phyloP scores from a whole-genome alignment of 768 basidiomycete genomes.

The Cyathus striatus region DNA sequence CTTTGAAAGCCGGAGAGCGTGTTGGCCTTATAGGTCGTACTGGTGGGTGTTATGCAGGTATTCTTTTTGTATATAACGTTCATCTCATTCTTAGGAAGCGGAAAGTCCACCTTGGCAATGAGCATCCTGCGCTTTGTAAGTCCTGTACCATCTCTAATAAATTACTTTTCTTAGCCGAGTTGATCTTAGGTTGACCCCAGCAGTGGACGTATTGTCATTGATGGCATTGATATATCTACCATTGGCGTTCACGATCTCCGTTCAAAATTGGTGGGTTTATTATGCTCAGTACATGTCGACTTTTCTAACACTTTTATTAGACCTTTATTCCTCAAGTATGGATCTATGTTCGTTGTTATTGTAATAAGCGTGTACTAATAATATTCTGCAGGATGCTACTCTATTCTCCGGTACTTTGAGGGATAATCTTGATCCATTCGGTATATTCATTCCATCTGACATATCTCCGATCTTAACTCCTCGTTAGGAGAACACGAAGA shows the following conservation, averaged over 20 bases:
- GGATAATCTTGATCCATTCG: not conserved
- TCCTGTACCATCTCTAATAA: constrained; percentile 4
- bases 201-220: constrained; percentile 57
- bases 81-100: constrained; percentile 43
- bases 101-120: constrained; percentile 84
- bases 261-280: constrained; percentile 54
- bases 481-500: constrained; percentile 69
- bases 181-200: constrained; percentile 37
- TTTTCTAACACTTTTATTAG: constrained; percentile 26
- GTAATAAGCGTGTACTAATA: not conserved
- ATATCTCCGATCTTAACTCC: not conserved
- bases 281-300: constrained; percentile 4
- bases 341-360: too few species aligned
- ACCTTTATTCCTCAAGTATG: constrained; percentile 75
- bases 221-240: constrained; percentile 82
- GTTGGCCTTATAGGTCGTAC: constrained; percentile 81
- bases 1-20: constrained; percentile 65
- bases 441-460: not conserved
- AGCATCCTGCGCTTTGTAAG: constrained; percentile 76
- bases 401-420: not conserved
- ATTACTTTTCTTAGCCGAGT: constrained; percentile 27
- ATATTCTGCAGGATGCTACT: not conserved
- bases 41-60: constrained; percentile 31
- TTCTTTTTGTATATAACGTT: not conserved
- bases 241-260: constrained; percentile 84